Evolutionary conservation across 1,284 basidiomycete species (phyloP).

Genomic region (Tilletiopsis washingtonensis): DNA sequence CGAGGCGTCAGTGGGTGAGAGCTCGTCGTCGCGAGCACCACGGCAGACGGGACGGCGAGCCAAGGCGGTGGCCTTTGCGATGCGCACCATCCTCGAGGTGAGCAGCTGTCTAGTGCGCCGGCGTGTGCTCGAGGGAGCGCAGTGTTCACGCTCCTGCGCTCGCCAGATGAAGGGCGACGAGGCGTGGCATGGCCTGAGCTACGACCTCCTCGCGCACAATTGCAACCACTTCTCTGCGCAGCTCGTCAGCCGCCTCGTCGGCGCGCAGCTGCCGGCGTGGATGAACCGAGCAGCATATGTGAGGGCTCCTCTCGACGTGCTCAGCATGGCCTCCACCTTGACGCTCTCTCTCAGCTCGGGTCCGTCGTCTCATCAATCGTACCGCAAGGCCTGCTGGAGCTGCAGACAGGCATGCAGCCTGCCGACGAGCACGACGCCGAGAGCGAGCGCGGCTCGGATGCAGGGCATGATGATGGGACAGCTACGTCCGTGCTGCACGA

Average conservation of each 20-base stretch:
- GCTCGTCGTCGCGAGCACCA: no score
- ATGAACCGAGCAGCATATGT: conserved; percentile 26
- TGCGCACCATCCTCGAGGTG: conserved; percentile 7
- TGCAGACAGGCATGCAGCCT: neutral
- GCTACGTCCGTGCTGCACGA: no score
- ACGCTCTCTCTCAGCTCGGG: neutral
- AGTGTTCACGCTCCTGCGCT: conserved; percentile 2
- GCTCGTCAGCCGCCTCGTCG: conserved; percentile 28
- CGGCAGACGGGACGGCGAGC: neutral
- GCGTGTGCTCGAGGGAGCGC: neutral
- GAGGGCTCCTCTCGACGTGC: neutral
- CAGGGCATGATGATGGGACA: no score
- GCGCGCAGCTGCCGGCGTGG: conserved; percentile 25
- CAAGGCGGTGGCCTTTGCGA: neutral
- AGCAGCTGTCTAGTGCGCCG: no score
- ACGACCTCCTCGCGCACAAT: conserved; percentile 21
- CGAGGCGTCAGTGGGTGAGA: conserved; percentile 1
- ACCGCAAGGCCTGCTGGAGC: neutral
- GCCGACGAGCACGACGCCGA: neutral
- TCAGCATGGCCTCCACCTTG: neutral
- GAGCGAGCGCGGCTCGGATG: no score
- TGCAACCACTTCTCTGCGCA: conserved; percentile 42
- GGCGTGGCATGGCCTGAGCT: conserved; percentile 9
- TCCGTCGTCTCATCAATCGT: neutral
- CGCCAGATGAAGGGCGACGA: conserved; percentile 6